Evolutionary conservation across 2,329 filamentous ascomycete genomes (phyloP).

Genomic region (Setomelanomma holmii): DNA sequence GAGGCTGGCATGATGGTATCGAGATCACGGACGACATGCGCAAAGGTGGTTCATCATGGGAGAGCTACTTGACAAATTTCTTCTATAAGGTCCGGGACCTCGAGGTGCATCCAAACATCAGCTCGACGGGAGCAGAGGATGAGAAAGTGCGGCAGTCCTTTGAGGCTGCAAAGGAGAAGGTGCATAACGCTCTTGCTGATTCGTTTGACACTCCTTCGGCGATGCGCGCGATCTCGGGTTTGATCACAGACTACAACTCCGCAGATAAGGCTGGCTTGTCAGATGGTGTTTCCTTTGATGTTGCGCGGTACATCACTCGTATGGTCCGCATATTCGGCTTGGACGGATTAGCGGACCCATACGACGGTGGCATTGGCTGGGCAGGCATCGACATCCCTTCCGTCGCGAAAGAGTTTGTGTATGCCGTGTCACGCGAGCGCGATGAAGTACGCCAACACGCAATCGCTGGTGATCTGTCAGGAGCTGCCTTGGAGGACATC

Average conservation of each 20-base stretch:
- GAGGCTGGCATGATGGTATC: slow-evolving; percentile 88
- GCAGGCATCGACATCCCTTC: slow-evolving; percentile 69
- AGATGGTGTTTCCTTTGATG: slow-evolving; percentile 55
- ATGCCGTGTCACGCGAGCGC: slow-evolving; percentile 63
- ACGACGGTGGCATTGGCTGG: slow-evolving; percentile 65
- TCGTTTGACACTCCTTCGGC: slow-evolving; percentile 86
- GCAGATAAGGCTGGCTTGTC: slow-evolving; percentile 51
- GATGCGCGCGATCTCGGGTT: slow-evolving; percentile 77
- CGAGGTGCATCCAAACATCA: slow-evolving; percentile 44
- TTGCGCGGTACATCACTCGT: slow-evolving; percentile 81
- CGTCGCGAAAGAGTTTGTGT: slow-evolving; percentile 66
- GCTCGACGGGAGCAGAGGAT: slow-evolving; percentile 40
- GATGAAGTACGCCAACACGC: slow-evolving; percentile 65
- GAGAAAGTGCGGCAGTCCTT: slow-evolving; percentile 58
- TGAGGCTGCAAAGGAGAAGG: slow-evolving; percentile 61
- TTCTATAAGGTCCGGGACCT: slow-evolving; percentile 66
- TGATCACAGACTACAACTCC: slow-evolving; percentile 79
- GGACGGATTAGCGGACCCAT: slow-evolving; percentile 61
- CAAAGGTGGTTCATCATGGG: slow-evolving; percentile 77
- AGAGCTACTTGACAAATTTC: slow-evolving; percentile 77
- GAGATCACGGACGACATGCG: slow-evolving; percentile 88
- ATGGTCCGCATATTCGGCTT: slow-evolving; percentile 87
- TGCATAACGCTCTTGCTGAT: slow-evolving; percentile 74
- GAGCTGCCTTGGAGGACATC: slow-evolving; percentile 45
- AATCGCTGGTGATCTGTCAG: slow-evolving; percentile 52